Conservation (phyloP, 2,329 filamentous ascomycete species). For the Aspergillus eucalypticola region DNA sequence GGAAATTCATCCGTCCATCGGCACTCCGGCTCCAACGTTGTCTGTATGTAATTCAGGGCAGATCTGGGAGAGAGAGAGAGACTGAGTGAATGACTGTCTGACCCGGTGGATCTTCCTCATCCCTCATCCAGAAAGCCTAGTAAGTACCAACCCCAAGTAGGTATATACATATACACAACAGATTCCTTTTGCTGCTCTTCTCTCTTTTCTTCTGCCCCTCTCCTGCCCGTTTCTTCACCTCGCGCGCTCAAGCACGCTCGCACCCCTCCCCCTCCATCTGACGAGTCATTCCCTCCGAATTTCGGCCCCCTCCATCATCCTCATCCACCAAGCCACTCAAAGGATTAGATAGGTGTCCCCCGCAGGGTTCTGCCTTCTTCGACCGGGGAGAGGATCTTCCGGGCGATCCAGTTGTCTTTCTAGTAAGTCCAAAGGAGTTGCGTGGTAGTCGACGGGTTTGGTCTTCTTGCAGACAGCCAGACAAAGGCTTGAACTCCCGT, state of each 20-base stretch:
- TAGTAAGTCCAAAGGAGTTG: not conserved
- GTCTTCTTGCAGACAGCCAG: not conserved
- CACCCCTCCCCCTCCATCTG: not conserved
- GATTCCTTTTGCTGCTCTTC: not conserved
- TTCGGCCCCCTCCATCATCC: not conserved
- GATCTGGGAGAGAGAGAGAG: no score
- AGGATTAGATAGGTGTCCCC: not conserved
- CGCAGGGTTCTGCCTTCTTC: not conserved
- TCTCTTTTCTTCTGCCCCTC: not conserved
- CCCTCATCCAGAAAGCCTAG: not conserved
- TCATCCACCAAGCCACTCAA: not conserved
- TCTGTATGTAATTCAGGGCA: no score
- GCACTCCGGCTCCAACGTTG: no score
- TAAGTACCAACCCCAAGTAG: not conserved
- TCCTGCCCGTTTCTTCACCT: not conserved
- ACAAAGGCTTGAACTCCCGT: slow-evolving; percentile 6
- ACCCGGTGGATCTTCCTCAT: not conserved
- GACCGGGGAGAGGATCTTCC: not conserved
- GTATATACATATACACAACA: not conserved
- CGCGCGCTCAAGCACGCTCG: not conserved
- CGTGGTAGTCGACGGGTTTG: not conserved
- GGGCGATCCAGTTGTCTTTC: not conserved
- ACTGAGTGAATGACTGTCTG: not conserved
- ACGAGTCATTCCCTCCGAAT: not conserved
- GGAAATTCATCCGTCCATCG: not conserved